These are phyloP conservation scores for Balansia obtecta DNA, from an alignment of 2,329 filamentous ascomycete genomes.

Conservation along the genomic window DNA sequence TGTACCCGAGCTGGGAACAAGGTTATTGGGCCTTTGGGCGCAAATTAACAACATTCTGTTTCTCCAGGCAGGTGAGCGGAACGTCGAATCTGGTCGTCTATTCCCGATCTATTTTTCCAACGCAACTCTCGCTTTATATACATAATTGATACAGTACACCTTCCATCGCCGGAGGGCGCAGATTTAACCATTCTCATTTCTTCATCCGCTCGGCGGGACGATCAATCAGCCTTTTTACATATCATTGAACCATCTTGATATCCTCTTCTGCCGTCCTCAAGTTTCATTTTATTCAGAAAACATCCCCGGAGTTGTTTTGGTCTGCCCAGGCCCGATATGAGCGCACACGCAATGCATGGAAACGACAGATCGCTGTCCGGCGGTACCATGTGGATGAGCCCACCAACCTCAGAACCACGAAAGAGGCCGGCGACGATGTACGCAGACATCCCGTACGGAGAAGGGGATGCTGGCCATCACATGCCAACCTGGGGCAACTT, in stretches of 20 bases:
- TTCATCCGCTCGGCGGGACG: not conserved
- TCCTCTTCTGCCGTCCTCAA: not conserved
- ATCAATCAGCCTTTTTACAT: not conserved
- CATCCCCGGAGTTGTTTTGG: not conserved
- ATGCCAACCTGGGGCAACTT: conserved; percentile 8
- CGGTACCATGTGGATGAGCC: conserved; percentile 7
- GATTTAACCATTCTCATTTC: not conserved
- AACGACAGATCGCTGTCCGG: conserved; percentile 7
- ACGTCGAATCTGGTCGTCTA: not conserved
- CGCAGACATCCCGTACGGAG: conserved; percentile 8
- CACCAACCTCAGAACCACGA: conserved; percentile 8
- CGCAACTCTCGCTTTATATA: not conserved
- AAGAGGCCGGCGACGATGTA: conserved; percentile 7
- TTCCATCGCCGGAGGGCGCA: not conserved
- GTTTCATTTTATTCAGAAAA: not conserved
- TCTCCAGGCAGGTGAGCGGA: not conserved
- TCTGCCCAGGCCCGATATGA: conserved; percentile 2
- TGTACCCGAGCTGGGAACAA: not conserved
- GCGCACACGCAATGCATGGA: conserved; percentile 5
- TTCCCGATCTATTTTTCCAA: not conserved
- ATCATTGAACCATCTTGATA: not conserved
- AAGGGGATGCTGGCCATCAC: conserved; percentile 3
- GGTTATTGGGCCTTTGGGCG: conserved; percentile 5
- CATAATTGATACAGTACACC: not conserved
- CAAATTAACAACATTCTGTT: conserved; percentile 1